phyloP scores from a whole-genome alignment of 139 green algal species.

The Diplosphaera chodatii region DNA sequence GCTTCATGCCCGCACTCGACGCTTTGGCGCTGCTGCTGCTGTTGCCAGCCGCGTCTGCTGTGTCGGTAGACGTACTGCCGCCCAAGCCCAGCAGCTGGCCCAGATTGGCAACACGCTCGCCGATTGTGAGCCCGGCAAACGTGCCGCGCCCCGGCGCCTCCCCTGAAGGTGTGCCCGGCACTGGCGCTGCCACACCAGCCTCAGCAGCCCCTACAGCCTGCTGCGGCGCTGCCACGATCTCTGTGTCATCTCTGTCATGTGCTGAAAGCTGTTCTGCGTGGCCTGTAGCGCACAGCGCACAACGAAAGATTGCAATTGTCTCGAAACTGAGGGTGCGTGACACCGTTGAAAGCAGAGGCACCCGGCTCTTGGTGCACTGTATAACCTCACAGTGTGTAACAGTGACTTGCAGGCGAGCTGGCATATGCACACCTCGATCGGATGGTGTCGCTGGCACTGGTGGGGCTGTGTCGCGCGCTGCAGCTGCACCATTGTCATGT shows the following conservation, averaged over 20 bases:
- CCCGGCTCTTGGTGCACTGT: too few relatives aligned
- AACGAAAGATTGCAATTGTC: too few relatives aligned
- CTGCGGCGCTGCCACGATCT: not conserved
- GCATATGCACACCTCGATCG: not conserved
- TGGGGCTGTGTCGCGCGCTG: not conserved
- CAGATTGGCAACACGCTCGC: not conserved
- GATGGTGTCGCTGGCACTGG: not conserved
- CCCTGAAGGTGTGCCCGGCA: not conserved
- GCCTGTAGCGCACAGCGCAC: not conserved
- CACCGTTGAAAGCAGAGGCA: too few relatives aligned
- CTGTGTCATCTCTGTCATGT: too few relatives aligned
- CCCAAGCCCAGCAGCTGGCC: not conserved
- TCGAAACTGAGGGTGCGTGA: too few relatives aligned
- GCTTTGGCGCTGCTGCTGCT: not conserved
- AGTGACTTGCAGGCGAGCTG: too few relatives aligned
- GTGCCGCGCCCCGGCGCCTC: not conserved
- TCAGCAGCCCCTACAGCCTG: not conserved
- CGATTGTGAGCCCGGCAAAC: not conserved
- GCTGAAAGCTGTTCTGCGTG: not conserved
- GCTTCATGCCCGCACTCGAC: not conserved
- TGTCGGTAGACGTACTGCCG: not conserved
- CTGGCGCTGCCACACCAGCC: not conserved
- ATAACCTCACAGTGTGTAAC: too few relatives aligned
- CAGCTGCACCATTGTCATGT: not conserved
- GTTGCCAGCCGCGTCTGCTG: too few relatives aligned